phyloP scores from a whole-genome alignment of 1,284 basidiomycete species.

The Marasmius tenuissimus region DNA sequence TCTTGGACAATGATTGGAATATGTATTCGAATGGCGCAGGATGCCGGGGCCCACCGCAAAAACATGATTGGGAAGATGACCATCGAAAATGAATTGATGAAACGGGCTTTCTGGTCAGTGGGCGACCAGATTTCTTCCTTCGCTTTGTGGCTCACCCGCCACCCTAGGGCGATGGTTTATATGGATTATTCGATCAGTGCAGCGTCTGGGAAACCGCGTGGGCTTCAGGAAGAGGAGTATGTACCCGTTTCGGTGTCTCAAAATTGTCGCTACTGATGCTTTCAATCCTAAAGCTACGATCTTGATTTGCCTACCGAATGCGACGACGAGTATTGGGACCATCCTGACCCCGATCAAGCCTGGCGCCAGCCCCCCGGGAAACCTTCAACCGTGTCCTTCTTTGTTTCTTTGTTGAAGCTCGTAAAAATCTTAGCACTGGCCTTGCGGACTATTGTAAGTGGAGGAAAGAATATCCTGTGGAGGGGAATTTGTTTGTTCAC shows the following conservation, averaged over 20 bases:
- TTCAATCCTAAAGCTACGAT: constrained; percentile 54
- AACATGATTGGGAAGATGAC: constrained; percentile 38
- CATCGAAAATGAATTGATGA: constrained; percentile 68
- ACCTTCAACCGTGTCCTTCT: constrained; percentile 53
- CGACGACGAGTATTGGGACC: constrained; percentile 79
- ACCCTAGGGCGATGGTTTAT: constrained; percentile 55
- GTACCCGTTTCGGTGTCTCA: constrained; percentile 21
- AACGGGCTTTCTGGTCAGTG: constrained; percentile 77
- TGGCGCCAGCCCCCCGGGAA: constrained; percentile 59
- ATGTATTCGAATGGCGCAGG: constrained; percentile 67
- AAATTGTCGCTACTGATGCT: neutral
- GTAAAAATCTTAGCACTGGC: constrained; percentile 64
- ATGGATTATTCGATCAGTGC: constrained; percentile 68
- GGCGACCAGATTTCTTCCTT: neutral
- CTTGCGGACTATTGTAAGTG: constrained; percentile 62
- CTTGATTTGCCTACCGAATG: constrained; percentile 70
- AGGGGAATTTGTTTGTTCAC: neutral
- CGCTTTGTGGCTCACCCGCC: neutral
- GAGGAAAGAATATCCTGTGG: too few species aligned
- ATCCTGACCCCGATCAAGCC: constrained; percentile 46
- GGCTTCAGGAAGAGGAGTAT: constrained; percentile 84
- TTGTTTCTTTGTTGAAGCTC: constrained; percentile 59
- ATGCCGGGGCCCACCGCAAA: constrained; percentile 64
- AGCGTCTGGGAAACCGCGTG: constrained; percentile 75
- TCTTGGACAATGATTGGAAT: constrained; percentile 73